Base-by-base conservation (phyloP, 371 early-diverging fungal species). In the Rhizopus stolonifer region DNA sequence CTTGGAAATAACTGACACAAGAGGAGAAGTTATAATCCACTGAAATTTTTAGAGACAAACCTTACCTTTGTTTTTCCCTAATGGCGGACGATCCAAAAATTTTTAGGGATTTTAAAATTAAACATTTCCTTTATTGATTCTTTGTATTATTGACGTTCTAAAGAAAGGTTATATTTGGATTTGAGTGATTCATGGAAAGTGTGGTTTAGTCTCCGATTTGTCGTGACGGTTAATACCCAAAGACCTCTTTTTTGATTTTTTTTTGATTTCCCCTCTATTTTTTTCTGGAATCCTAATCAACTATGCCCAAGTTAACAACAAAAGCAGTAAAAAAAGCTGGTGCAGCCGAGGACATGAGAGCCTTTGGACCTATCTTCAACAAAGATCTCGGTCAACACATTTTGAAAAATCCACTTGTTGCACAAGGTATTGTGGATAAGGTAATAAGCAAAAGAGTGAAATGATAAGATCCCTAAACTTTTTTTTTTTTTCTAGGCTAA, bases 371-470 rank as follows among this genome's bases (percentile, higher is more conserved):
- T 23, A 70, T 96, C 60, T 96, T 99, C 77, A 98, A 99, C 84
- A 99, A 99, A 77, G 88, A 91, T 60, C 86, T 99, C 17, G 99
- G 99, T 51, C 99, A 99, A 82, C 99, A 99, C 67, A 98, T 99
- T 71, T 80, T 99, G 61, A 99, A 97, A 69, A 99, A 99, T 79
- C 98, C 98, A 29, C 81, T 99, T 32, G 94, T 99, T 4, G 31
- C 31, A 44, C 91, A 95, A 72, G 90, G 92, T 26, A 98, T 99
- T 58, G 91, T 99, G 15, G 98, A 98, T 61, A 99, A 98, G 84
- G 94, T 89, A 72, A 45, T 22, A 42, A 52, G 3, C 15, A 32
- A 4, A 6, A 40, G n/a, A 42, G 26, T 13, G 10, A 52, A 3
- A 21, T 18, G 1, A 19, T 19, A 19, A 18, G 42, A 19, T 18